Evolutionary conservation across 2,329 filamentous ascomycete genomes (phyloP), one percentile per base, ranked within the genome.

Genomic region (Apiospora marii): DNA sequence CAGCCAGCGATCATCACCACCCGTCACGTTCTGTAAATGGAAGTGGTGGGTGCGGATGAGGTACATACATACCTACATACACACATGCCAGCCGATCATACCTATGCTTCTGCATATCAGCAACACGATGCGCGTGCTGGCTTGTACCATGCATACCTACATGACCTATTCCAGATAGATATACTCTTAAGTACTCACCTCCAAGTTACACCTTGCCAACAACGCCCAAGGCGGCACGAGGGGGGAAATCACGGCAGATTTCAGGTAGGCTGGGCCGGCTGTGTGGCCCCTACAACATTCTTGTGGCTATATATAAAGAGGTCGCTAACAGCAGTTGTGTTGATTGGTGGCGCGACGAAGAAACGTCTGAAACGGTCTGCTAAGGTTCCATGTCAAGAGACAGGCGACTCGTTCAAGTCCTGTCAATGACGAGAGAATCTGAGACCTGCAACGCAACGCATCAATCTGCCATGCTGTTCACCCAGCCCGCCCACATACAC

Each of bases 321-420:
- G 7, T 61, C 34, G 41, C 58, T 64, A 64, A 41, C 34, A n/a
- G 58, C 58, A 10, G 22, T 34, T 64, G 58, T 64, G 19, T 5
- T 64, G 58, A 64, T 64, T 64, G 58, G 58, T 64, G 58, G 58
- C 58, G 58, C 34, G 58, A n/a, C 34, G 19, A 64, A 64, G 58
- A 64, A 64, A 64, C 58, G 58, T 64, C 58, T 64, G 58, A 64
- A 64, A 64, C 58, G 58, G 58, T 41, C 34, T 64, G 58, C 4
- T 14, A 24, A 64, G 58, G 58, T 64, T 64, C 58, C 58, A 64
- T 41, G 58, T 41, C 58, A 34, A 64, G 58, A 64, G 58, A 64
- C 58, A 64, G 58, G n/a, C n/a, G 30, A 41, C 58, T 64, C 34
- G 58, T 41, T 37, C 58, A 64, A 64, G 58, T 64, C 58, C 58